These are phyloP conservation scores for Symbiodinium natans DNA, from an alignment of 73 alveolate species.

Conservation along the genomic window DNA sequence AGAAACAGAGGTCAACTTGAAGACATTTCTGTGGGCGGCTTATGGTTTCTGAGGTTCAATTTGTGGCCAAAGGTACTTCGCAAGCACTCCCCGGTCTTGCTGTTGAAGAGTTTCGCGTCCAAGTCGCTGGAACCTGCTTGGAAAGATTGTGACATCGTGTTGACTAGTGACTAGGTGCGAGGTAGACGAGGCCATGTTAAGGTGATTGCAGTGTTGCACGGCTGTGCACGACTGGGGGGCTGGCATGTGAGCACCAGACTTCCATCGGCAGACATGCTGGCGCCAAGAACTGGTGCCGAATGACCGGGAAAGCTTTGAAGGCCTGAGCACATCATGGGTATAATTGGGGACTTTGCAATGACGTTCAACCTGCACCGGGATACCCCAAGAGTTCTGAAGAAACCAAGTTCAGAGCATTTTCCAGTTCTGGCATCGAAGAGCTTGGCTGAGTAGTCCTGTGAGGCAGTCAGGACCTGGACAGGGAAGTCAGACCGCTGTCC, in stretches of 20 bases:
- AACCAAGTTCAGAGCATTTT: neutral
- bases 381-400: no score
- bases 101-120: conserved; percentile 63
- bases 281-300: conserved; percentile 70
- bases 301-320: conserved; percentile 38
- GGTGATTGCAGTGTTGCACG: neutral
- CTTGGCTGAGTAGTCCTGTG: conserved; percentile 35
- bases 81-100: conserved; percentile 78
- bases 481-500: neutral
- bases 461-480: conserved; percentile 79
- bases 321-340: neutral
- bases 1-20: no score
- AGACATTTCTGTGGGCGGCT: no score
- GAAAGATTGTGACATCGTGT: neutral
- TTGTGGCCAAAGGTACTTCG: no score
- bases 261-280: conserved; percentile 51
- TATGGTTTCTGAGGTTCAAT: no score
- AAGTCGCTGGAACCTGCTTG: conserved; percentile 54
- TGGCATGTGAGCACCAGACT: conserved; percentile 43
- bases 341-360: neutral
- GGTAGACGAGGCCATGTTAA: no score
- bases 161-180: no score
- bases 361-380: no score
- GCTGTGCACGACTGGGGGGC: neutral
- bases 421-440: conserved; percentile 59